Base-by-base conservation (phyloP, 208 protist genomes). In the Trypanosoma melophagium region DNA sequence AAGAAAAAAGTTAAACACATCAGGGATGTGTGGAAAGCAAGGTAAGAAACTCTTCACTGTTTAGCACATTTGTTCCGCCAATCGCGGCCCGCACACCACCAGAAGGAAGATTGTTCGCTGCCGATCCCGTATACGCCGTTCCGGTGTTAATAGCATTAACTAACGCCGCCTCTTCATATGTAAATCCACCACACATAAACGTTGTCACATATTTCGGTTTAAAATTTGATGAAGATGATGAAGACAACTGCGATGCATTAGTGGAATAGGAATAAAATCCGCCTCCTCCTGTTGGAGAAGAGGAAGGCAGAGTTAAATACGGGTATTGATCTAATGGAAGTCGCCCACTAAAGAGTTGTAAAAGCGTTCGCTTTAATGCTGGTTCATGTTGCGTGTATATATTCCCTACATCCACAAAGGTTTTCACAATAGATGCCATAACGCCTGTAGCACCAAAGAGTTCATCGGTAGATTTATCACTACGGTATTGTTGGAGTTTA, bases 331-430 rank as follows among this genome's bases (percentile, higher is more conserved):
- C 71, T 2, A 54, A 7, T 41, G 86, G 70, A 8, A 95, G 76
- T 61, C 71, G 65, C 35, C 87, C 87, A 49, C 72, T 86, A 60
- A 84, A 84, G 17, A 91, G 60, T 69, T 92, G 76, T 72, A 81
- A 76, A 35, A 99, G 64, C 3, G 88, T 94, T 31, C 87, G 74
- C 55, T 89, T 84, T 54, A 99, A 67, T 17, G 92, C 69, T 16
- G 98, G 97, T 79, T 97, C 84, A 76, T 99, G 98, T 81, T 99
- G 95, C 1, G 97, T 99, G 86, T 98, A 99, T 22, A 99, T 94
- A 71, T 99, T 99, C n/a, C 91, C 85, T 22, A 97, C 94, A 58
- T 92, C 86, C 24, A 81, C 81, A 70, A 93, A 86, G 10, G 79
- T 93, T 71, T 81, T 87, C 52, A 91, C 79, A 41, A 96, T 86